phyloP scores from a whole-genome alignment of 108 stramenopile genomes.

The Schizochytrium sp. region DNA sequence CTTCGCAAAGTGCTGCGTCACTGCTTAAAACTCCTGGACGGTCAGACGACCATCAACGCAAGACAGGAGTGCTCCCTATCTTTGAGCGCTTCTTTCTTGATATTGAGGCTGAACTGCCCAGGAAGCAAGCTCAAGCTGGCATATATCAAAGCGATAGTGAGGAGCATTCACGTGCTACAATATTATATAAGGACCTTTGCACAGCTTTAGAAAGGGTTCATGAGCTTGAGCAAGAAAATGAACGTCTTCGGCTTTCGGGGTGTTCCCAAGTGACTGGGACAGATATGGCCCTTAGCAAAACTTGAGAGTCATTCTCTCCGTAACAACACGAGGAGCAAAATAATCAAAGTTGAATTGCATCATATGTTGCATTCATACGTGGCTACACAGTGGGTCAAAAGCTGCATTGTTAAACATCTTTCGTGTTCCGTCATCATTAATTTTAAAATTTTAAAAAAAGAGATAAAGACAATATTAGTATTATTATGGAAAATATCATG shows the following conservation, averaged over 20 bases:
- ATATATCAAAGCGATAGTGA: background rate
- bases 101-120: background rate
- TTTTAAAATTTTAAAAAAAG: no score
- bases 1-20: background rate
- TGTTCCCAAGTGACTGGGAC: background rate
- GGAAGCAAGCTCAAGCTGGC: background rate
- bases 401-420: no score
- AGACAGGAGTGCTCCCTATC: background rate
- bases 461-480: no score
- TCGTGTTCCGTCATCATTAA: no score
- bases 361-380: no score
- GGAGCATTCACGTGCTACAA: background rate
- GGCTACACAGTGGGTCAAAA: no score
- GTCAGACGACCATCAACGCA: background rate
- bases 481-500: no score
- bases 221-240: conserved; percentile 22
- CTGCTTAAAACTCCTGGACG: no score
- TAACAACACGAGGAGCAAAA: no score
- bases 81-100: conserved; percentile 41
- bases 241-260: background rate
- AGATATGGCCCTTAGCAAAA: no score
- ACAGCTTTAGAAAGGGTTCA: background rate
- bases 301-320: no score
- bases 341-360: no score
- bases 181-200: background rate